Evolutionary conservation across 2,329 filamentous ascomycete genomes (phyloP).

Genomic region (Pseudocercospora eumusae): DNA sequence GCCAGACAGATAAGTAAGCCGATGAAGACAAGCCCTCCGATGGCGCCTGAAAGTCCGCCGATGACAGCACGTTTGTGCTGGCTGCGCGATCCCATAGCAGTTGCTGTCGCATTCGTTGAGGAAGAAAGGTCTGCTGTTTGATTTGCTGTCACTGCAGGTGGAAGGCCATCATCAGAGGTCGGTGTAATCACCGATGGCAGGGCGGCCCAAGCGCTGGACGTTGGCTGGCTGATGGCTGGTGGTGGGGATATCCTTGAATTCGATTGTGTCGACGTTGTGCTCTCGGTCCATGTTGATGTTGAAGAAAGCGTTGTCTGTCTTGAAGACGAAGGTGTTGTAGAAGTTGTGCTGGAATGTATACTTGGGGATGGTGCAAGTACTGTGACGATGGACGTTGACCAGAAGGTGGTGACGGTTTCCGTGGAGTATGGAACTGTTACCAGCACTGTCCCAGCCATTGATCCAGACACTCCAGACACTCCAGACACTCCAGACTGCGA

Average conservation of each 20-base stretch:
- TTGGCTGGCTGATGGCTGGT: slow-evolving; percentile 3
- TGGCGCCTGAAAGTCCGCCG: slow-evolving; percentile 37
- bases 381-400: slow-evolving; percentile 9
- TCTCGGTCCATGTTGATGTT: background rate
- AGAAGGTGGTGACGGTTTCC: slow-evolving; percentile 8
- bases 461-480: slow-evolving; percentile 12
- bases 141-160: background rate
- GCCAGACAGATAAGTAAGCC: slow-evolving; percentile 34
- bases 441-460: slow-evolving; percentile 12
- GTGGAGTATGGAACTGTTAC: slow-evolving; percentile 11
- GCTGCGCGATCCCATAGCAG: slow-evolving; percentile 18
- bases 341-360: background rate
- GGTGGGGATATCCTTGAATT: slow-evolving; percentile 3
- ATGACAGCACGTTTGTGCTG: slow-evolving; percentile 35
- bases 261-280: background rate
- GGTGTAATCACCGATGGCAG: slow-evolving; percentile 9
- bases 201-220: background rate
- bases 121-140: background rate
- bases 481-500: background rate
- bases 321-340: slow-evolving; percentile 2
- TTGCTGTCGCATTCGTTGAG: slow-evolving; percentile 14
- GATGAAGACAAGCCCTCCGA: slow-evolving; percentile 36
- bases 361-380: background rate
- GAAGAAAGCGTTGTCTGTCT: background rate
- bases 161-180: background rate